A percentile compares a stretch with the other conserved stretches of the same genome.
These are phyloP conservation scores for Russula ochroleuca DNA, from an alignment of 768 basidiomycete species.

Conservation along the genomic window DNA sequence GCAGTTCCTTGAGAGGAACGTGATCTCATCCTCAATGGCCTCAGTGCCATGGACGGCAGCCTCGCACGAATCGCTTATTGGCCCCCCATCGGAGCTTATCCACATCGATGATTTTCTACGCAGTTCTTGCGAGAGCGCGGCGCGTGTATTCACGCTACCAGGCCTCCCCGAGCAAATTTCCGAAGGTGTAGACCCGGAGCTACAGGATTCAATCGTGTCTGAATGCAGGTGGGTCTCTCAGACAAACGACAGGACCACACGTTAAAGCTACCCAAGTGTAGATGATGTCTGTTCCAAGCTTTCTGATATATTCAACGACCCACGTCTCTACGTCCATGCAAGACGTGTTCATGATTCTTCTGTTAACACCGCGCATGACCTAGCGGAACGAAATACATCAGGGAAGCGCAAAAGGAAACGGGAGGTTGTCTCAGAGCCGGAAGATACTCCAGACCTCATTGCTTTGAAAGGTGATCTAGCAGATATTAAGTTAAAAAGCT, in stretches of 20 bases:
- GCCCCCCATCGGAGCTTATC: conserved; percentile 34
- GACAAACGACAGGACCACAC: background rate
- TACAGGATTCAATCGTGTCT: conserved; percentile 28
- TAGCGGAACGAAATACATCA: conserved; percentile 32
- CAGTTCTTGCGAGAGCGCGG: conserved; percentile 10
- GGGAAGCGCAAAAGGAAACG: conserved; percentile 40
- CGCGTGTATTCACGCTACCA: background rate
- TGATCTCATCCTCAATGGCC: conserved; percentile 2
- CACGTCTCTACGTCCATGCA: conserved; percentile 54
- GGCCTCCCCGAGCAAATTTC: conserved; percentile 3
- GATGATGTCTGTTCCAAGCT: conserved; percentile 46
- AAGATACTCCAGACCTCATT: conserved; percentile 45
- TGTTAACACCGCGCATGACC: conserved; percentile 38
- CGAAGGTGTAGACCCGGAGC: background rate
- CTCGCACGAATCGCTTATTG: conserved; percentile 28
- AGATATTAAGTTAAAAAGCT: conserved; percentile 49
- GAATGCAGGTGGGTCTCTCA: conserved; percentile 37
- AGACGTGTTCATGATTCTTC: conserved; percentile 48
- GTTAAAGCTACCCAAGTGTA: conserved; percentile 40
- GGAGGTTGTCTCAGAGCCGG: conserved; percentile 35
- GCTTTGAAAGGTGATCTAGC: conserved; percentile 51
- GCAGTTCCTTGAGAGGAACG: background rate
- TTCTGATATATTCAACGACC: conserved; percentile 49
- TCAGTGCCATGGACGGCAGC: conserved; percentile 14
- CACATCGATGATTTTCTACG: conserved; percentile 32